A percentile compares a stretch with the other conserved stretches of the same genome.
Evolutionary conservation across 257 asterid species (phyloP).

Genomic region (Solanum sejunctum): DNA sequence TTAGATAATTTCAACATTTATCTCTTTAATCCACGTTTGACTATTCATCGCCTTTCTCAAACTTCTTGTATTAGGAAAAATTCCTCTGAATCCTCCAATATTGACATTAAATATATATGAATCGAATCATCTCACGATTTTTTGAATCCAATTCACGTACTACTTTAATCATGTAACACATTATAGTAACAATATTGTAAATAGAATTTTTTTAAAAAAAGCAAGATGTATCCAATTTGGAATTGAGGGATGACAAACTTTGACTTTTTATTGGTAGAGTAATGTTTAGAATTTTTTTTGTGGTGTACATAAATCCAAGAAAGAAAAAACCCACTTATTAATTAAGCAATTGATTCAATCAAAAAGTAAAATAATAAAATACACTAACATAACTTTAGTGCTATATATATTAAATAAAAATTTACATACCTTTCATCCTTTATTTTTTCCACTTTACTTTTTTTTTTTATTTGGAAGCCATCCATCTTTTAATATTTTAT

Average conservation of each 20-base stretch:
- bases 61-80: background rate
- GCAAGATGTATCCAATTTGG: background rate
- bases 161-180: background rate
- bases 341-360: background rate
- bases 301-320: background rate
- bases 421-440: background rate
- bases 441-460: background rate
- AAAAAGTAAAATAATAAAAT: background rate
- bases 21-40: rapidly evolving
- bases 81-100: background rate
- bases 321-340: background rate
- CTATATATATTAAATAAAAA: background rate
- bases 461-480: background rate
- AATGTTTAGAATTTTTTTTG: background rate
- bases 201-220: too few relatives aligned
- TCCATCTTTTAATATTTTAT: background rate
- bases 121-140: background rate
- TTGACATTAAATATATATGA: background rate
- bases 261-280: background rate
- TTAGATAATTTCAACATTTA: background rate
- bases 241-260: background rate
- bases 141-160: background rate
- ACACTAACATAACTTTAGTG: too few relatives aligned
- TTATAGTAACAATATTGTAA: background rate
- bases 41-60: too few relatives aligned